Base-by-base conservation (phyloP, 768 basidiomycete species). In the Pulveroboletus sp. region DNA sequence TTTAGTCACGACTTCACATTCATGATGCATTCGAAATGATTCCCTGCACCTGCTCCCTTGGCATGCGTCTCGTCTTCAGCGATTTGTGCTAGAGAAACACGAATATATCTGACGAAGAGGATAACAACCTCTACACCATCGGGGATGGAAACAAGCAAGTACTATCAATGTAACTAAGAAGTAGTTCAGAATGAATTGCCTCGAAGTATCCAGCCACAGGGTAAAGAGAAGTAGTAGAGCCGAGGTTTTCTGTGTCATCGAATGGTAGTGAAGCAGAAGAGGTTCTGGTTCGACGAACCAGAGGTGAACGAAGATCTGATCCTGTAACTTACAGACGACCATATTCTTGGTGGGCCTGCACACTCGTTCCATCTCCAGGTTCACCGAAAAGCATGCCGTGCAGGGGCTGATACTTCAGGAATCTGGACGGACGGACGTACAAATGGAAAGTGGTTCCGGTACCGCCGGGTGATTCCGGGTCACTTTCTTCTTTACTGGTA, bases 361-460 rank as follows among this genome's bases (percentile, higher is more conserved):
- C 9, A 22, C 34, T 13, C 3, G 10, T 11, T 22, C 35, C 6
- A 29, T 12, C n/a, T n/a, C n/a, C 19, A 12, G 5, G 38, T 39
- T 35, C 16, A 36, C 13, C 13, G 16, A 14, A 45, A 4, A 8
- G 22, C 20, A 26, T 20, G 27, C 4, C 16, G 9, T 16, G 19
- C 27, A 70, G 67, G 49, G 50, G 58, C 10, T 60, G 67, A 34
- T 51, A 59, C 11, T 70, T 71, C 41, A 54, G 30, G 5, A 67
- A 64, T 11, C 63, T 56, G 1, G 67, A 70, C 30, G 63, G 66
- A 20, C 56, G 36, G 30, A 60, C 67, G 40, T 70, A 69, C 43
- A 61, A 62, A 23, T 71, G 68, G 70, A 55, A 52, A n/a, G 27
- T 69, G 59, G 17, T 51, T 50, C 34, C 45, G 26, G 8, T 49